These are phyloP conservation scores for Phlyctochytrium planicorne DNA, from an alignment of 192 early-diverging fungal genomes.

Conservation along the genomic window DNA sequence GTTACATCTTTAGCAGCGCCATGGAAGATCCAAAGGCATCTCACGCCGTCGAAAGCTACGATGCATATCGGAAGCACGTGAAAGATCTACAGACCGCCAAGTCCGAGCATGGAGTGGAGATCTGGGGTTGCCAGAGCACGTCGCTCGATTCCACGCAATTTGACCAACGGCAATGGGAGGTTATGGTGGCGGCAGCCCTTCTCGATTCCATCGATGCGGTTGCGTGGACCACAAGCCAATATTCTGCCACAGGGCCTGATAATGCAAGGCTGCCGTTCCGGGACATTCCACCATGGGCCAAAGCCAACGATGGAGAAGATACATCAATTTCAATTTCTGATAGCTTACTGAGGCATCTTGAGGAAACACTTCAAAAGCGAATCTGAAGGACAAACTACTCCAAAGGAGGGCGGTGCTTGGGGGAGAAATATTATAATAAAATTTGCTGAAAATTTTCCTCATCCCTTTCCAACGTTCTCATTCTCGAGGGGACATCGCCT, in stretches of 20 bases:
- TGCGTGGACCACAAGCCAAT: background rate
- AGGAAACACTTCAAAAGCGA: no score
- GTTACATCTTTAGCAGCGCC: background rate
- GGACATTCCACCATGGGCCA: background rate
- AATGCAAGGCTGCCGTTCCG: background rate
- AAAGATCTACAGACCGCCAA: background rate
- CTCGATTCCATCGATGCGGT: background rate
- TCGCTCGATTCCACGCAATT: background rate
- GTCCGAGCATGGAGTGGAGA: background rate
- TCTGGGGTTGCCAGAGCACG: conserved; percentile 3
- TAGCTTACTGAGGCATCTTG: no score
- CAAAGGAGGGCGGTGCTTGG: no score
- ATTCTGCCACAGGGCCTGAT: background rate
- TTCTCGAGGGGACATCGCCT: no score
- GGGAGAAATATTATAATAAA: no score
- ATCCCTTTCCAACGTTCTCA: no score
- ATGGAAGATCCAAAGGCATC: background rate
- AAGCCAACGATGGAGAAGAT: no score
- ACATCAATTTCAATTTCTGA: no score
- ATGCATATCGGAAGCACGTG: background rate
- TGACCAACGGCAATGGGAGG: background rate
- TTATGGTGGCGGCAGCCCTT: background rate
- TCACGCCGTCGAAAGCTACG: background rate
- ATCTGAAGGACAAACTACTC: no score
- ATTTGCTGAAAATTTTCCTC: no score